Base-by-base conservation (phyloP, 768 basidiomycete genomes). In the Dictyophora rubrovolvata region DNA sequence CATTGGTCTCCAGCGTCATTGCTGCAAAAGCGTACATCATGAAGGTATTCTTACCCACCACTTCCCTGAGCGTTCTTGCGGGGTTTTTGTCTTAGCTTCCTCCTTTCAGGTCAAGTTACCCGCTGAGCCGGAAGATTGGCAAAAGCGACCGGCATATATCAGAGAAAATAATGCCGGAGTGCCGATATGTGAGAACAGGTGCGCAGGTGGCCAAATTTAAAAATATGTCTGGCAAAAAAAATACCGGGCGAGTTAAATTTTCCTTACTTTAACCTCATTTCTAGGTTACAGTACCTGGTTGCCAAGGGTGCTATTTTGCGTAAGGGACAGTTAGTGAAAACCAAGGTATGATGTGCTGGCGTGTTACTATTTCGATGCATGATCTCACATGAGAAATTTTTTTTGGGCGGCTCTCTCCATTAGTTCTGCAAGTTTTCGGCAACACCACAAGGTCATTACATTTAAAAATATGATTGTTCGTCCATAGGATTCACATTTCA, bases 131-230 rank as follows among this genome's bases (percentile, higher is more conserved):
- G 89, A 93, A 66, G 91, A 94, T 70, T 85, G 82, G 75, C 71
- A 83, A 68, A 88, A 85, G 67, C 77, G 92, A n/a, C 91, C 91
- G 1, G 89, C 85, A 4, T 94, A 91, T 67, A 87, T 93, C 65
- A 81, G 71, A 57, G 78, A 78, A 58, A 93, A 92, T 72, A 83
- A 83, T 66, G 87, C 86, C 3, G 87, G 83, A 8, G 78, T 85
- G 60, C 65, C 83, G 5, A 86, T 93, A 60, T 93, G 91, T 67
- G 89, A 93, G 69, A 93, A 93, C 70, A 77, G 90, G 85, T 84
- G 70, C 63, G 76, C 69, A 48, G 52, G 11, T n/a, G 18, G n/a
- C 49, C 28, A 34, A 12, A 28, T 28, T 28, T 28, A 7, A 28
- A 28, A 7, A 28, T 28, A 28, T 28, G 28, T 28, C 7, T 28